These are phyloP conservation scores for Fragaria nilgerrensis DNA, from an alignment of 306 rosid genomes.

Conservation along the genomic window DNA sequence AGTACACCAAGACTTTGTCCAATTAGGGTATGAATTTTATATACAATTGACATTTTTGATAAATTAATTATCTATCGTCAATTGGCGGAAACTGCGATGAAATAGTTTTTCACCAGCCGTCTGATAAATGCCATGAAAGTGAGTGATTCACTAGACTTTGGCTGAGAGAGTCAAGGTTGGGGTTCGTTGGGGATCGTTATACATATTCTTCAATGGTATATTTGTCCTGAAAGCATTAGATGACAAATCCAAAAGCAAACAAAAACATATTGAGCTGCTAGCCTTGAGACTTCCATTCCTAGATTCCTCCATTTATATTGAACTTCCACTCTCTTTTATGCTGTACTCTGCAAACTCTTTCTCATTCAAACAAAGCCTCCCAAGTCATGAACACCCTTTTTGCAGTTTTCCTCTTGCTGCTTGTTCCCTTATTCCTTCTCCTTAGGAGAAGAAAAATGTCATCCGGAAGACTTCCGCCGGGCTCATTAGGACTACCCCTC, in stretches of 20 bases:
- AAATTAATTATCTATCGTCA: too few species aligned
- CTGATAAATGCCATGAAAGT: not conserved
- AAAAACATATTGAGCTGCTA: not conserved
- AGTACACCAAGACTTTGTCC: too few species aligned
- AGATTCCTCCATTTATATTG: not conserved
- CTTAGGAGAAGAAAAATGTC: conserved; percentile 38
- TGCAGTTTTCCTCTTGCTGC: conserved; percentile 32
- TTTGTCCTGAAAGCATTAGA: not conserved
- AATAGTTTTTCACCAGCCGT: not conserved
- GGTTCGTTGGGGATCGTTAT: too few species aligned
- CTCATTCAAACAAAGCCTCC: not conserved
- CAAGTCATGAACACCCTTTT: conserved; percentile 37
- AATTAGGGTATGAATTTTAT: too few species aligned
- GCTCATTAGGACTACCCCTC: conserved; percentile 66
- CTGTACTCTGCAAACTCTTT: not conserved
- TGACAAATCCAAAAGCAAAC: not conserved
- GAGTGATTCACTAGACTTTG: not conserved
- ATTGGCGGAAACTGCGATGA: not conserved
- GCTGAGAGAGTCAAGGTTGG: not conserved
- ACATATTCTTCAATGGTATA: not conserved
- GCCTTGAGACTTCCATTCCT: not conserved
- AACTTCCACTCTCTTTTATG: not conserved
- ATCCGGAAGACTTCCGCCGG: conserved; percentile 61
- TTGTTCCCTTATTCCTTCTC: conserved; percentile 42
- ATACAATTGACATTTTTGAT: not conserved